Percentiles rank a stretch among this genome's conserved stretches.
Conservation (phyloP, 2,329 filamentous ascomycete species). For the Phyllosticta citribraziliensis region DNA sequence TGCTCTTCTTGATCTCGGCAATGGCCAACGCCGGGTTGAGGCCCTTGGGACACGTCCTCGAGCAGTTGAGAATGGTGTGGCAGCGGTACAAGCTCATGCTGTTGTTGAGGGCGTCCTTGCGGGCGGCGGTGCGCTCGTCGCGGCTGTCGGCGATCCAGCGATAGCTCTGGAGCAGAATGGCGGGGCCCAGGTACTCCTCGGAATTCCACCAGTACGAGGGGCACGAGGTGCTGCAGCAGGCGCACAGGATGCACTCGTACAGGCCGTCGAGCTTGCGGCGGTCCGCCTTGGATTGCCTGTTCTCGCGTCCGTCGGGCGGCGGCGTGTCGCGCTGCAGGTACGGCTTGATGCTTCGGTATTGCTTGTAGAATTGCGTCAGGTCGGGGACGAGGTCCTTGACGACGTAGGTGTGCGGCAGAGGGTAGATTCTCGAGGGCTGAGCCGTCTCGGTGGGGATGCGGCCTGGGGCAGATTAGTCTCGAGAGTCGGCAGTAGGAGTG, state of each 20-base stretch:
- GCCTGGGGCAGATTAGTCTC: constrained; percentile 44
- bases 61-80: constrained; percentile 99
- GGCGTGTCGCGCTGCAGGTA: constrained; percentile 89
- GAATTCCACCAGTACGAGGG: constrained; percentile 99
- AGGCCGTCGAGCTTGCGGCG: constrained; percentile 95
- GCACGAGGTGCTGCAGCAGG: constrained; percentile 97
- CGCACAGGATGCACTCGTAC: constrained; percentile 98
- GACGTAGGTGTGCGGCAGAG: constrained; percentile 95
- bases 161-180: constrained; percentile 95
- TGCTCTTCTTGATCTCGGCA: constrained; percentile 96
- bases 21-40: constrained; percentile 92
- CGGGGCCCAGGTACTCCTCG: constrained; percentile 95
- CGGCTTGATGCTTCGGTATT: constrained; percentile 99
- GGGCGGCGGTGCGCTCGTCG: constrained; percentile 79
- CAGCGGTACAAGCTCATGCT: constrained; percentile 98
- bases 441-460: constrained; percentile 78
- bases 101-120: constrained; percentile 90
- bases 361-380: constrained; percentile 98
- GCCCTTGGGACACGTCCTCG: constrained; percentile 94
- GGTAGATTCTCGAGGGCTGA: constrained; percentile 89
- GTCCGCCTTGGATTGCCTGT: constrained; percentile 82
- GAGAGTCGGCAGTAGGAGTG: background rate
- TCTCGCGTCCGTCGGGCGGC: constrained; percentile 77
- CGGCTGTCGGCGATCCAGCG: constrained; percentile 92
- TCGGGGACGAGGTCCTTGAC: constrained; percentile 98